Evolutionary conservation across 2,329 filamentous ascomycete species (phyloP).

Genomic region (Exophiala viscosa): DNA sequence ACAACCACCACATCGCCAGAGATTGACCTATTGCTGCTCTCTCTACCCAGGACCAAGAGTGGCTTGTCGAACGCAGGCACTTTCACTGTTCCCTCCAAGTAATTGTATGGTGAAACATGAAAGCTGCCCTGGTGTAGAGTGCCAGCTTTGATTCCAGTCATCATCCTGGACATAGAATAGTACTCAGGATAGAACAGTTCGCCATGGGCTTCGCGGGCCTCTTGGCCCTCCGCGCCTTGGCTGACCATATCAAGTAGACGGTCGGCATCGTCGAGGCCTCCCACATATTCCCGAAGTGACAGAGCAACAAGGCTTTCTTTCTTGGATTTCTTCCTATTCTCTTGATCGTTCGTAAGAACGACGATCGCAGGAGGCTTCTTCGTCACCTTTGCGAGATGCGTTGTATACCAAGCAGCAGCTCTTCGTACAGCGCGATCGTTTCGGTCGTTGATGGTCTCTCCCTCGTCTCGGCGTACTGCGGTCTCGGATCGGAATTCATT

Average conservation of each 20-base stretch:
- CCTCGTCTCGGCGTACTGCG: conserved; percentile 67
- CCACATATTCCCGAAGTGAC: conserved; percentile 74
- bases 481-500: conserved; percentile 97
- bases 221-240: conserved; percentile 66
- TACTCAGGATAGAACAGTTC: conserved; percentile 85
- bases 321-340: conserved; percentile 78
- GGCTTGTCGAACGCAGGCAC: conserved; percentile 87
- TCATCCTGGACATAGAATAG: conserved; percentile 82
- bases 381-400: conserved; percentile 66
- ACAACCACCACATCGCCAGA: conserved; percentile 91
- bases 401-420: conserved; percentile 84
- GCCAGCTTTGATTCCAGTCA: conserved; percentile 85
- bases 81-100: conserved; percentile 87
- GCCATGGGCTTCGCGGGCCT: conserved; percentile 61
- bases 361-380: conserved; percentile 69
- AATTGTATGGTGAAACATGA: conserved; percentile 97
- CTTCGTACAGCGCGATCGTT: conserved; percentile 88
- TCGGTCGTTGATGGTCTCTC: conserved; percentile 91
- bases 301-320: conserved; percentile 67
- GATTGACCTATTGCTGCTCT: conserved; percentile 93
- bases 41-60: conserved; percentile 80
- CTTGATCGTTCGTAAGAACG: conserved; percentile 90
- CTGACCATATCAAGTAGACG: conserved; percentile 90
- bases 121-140: conserved; percentile 91
- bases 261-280: conserved; percentile 76